Conservation (phyloP, 1,139 yeast species). For the Blastobotrys proliferans region DNA sequence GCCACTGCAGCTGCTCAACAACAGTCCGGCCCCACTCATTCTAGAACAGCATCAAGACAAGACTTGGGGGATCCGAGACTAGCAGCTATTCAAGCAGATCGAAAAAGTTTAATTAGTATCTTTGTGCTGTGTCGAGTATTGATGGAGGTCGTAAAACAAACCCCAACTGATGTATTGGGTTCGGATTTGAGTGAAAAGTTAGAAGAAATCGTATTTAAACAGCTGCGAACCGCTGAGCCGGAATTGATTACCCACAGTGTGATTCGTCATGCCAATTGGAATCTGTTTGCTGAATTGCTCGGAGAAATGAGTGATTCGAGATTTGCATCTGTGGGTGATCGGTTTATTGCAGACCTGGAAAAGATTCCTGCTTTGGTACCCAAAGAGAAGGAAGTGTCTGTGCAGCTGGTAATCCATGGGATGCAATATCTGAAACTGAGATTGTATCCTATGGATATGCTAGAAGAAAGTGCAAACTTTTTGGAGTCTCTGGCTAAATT, state of each 20-base stretch:
- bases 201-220: slow-evolving; percentile 91
- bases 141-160: slow-evolving; percentile 87
- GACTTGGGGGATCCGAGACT: slow-evolving; percentile 51
- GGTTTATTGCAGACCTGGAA: slow-evolving; percentile 90
- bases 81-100: slow-evolving; percentile 76
- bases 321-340: slow-evolving; percentile 82
- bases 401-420: slow-evolving; percentile 78
- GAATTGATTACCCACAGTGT: slow-evolving; percentile 57
- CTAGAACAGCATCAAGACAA: slow-evolving; percentile 14
- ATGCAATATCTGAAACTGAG: slow-evolving; percentile 79
- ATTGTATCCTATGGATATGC: slow-evolving; percentile 76
- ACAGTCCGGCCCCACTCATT: slow-evolving; percentile 9
- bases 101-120: slow-evolving; percentile 81
- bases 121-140: slow-evolving; percentile 89
- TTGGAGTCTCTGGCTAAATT: slow-evolving; percentile 81
- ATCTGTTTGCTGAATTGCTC: slow-evolving; percentile 77
- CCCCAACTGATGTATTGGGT: slow-evolving; percentile 67
- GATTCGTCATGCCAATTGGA: slow-evolving; percentile 91
- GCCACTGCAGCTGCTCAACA: slow-evolving; percentile 55
- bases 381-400: slow-evolving; percentile 63
- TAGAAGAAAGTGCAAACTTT: slow-evolving; percentile 92
- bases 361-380: slow-evolving; percentile 55
- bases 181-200: slow-evolving; percentile 78
- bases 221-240: slow-evolving; percentile 85
- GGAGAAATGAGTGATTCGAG: slow-evolving; percentile 88